Evolutionary conservation across 345 rosid genomes (phyloP).

Genomic region (Carallia pectinifolia): DNA sequence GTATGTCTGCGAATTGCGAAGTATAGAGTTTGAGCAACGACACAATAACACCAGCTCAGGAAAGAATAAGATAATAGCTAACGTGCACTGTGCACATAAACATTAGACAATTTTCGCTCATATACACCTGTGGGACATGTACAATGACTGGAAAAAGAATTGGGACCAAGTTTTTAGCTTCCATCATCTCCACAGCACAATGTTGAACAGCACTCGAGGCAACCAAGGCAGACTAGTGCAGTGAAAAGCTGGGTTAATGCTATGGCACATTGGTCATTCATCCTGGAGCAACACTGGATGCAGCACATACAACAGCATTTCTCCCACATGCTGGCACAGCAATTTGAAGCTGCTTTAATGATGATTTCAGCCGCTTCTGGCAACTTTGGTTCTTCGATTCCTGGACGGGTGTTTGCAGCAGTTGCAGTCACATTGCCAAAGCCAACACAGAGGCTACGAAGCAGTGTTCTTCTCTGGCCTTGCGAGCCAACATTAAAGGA

Average conservation of each 20-base stretch:
- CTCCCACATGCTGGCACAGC: slow-evolving; percentile 49
- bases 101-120: background rate
- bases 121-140: background rate
- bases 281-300: slow-evolving; percentile 61
- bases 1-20: too few species aligned
- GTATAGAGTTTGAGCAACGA: too few species aligned
- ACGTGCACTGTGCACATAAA: background rate
- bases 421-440: slow-evolving; percentile 76
- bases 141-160: background rate
- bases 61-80: background rate
- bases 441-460: slow-evolving; percentile 52
- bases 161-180: background rate
- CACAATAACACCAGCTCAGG: too few species aligned
- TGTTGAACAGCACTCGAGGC: slow-evolving; percentile 69
- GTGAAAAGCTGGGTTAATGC: slow-evolving; percentile 57
- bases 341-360: slow-evolving; percentile 71
- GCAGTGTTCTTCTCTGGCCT: slow-evolving; percentile 28
- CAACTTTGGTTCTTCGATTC: slow-evolving; percentile 42
- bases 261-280: slow-evolving; percentile 61
- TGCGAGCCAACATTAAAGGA: slow-evolving; percentile 35
- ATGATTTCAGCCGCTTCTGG: slow-evolving; percentile 81
- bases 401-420: slow-evolving; percentile 59
- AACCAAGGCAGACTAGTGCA: slow-evolving; percentile 70
- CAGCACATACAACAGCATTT: slow-evolving; percentile 91
- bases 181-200: slow-evolving; percentile 68